phyloP scores from a whole-genome alignment of 306 rosid species.

The Gastrolobium villosum region DNA sequence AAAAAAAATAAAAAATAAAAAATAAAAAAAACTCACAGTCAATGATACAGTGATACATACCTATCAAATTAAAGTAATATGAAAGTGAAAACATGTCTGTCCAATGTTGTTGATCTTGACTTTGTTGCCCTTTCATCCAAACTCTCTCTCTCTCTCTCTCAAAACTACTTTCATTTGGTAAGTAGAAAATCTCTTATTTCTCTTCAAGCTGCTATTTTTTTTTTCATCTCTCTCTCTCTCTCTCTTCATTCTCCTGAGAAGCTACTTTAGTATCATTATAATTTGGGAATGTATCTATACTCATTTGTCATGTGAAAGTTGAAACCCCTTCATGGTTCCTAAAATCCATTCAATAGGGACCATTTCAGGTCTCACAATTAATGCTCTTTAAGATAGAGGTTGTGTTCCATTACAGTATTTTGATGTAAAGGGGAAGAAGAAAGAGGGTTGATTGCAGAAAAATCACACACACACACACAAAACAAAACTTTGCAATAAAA shows the following conservation, averaged over 20 bases:
- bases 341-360: conserved; percentile 48
- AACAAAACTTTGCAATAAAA: conserved; percentile 14
- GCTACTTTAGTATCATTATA: conserved; percentile 40
- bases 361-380: conserved; percentile 45
- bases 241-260: conserved; percentile 41
- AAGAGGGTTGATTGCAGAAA: conserved; percentile 30
- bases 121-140: conserved; percentile 45
- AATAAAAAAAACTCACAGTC: too few species aligned
- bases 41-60: not conserved
- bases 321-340: conserved; percentile 50
- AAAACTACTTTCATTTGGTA: conserved; percentile 49
- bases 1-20: too few species aligned
- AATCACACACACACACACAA: not conserved
- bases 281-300: conserved; percentile 57
- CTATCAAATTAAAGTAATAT: conserved; percentile 21
- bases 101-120: conserved; percentile 50
- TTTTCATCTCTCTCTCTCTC: conserved; percentile 44
- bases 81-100: conserved; percentile 42
- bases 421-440: not conserved
- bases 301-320: conserved; percentile 53
- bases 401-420: conserved; percentile 38
- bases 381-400: conserved; percentile 34
- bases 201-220: conserved; percentile 43
- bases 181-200: conserved; percentile 52
- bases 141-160: conserved; percentile 42